These are phyloP conservation scores for Huntiella moniliformis DNA, from an alignment of 2,329 filamentous ascomycete species.

Conservation along the genomic window DNA sequence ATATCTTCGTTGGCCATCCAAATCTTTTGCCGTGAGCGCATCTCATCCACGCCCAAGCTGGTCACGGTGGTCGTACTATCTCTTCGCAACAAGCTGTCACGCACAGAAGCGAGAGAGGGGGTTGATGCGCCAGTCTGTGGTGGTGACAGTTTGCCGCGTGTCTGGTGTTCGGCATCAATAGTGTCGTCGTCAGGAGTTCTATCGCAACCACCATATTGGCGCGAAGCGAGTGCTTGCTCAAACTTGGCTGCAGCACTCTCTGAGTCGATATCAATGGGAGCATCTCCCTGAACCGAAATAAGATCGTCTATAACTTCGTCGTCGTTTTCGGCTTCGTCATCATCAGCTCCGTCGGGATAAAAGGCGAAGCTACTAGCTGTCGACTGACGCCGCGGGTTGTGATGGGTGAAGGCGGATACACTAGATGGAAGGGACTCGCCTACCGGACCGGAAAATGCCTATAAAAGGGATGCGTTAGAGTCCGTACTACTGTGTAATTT, in stretches of 20 bases:
- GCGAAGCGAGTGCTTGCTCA: slow-evolving; percentile 10
- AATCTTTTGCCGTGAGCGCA: slow-evolving; percentile 56
- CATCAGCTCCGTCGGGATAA: slow-evolving; percentile 52
- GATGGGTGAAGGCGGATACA: slow-evolving; percentile 77
- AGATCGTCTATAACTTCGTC: slow-evolving; percentile 16
- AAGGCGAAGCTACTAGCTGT: slow-evolving; percentile 67
- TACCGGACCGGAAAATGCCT: slow-evolving; percentile 78
- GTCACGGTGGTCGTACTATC: slow-evolving; percentile 51
- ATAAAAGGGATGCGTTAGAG: slow-evolving; percentile 5
- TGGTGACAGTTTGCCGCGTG: slow-evolving; percentile 26
- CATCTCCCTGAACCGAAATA: no score
- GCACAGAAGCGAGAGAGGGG: slow-evolving; percentile 35
- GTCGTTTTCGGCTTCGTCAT: slow-evolving; percentile 19
- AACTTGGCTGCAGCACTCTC: slow-evolving; percentile 6
- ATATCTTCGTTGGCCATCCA: slow-evolving; percentile 88
- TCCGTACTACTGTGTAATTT: background rate
- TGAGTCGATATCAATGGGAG: slow-evolving; percentile 12
- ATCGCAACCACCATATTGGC: slow-evolving; percentile 17
- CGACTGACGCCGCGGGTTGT: slow-evolving; percentile 62
- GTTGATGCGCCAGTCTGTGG: slow-evolving; percentile 45
- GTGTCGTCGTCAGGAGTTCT: slow-evolving; percentile 5
- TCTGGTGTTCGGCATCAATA: slow-evolving; percentile 23
- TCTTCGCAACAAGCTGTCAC: slow-evolving; percentile 48
- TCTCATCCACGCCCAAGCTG: slow-evolving; percentile 39
- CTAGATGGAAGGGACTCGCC: slow-evolving; percentile 93